Base-by-base conservation (phyloP, 192 early-diverging fungal genomes). In the Funneliformis geosporum region DNA sequence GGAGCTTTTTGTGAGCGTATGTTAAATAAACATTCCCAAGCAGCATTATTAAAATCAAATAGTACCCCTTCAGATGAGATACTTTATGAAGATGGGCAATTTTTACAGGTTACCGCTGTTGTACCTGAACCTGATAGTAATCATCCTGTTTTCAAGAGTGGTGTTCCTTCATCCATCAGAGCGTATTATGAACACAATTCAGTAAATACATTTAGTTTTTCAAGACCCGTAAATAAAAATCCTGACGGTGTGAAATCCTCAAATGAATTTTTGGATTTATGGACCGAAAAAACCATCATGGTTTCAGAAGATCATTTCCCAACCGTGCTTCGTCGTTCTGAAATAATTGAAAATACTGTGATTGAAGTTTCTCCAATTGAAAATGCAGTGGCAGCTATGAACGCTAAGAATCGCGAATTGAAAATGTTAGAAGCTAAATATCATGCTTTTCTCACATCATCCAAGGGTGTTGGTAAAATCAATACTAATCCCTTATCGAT, bases 401-500 rank as follows among this genome's bases (percentile, higher is more conserved):
- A 89, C 38, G 84, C 84, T 5, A 95, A 95, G 73, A 95, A 85
- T 43, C 75, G 84, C 33, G 92, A 95, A 82, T 78, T 95, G 44
- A 9, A 73, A 11, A 79, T 71, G 23, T 78, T 94, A 16, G 83
- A 89, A 80, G 81, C 76, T 65, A 87, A 89, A 79, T 94, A 87
- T 59, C 80, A 84, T 25, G 80, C 78, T 8, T 73, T 80, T 43
- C 47, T 87, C 2, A 42, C 73, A n/a, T 67, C 76, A 33, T 18
- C 40, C 4, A 25, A 60, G 9, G 11, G 12, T 21, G 65, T 65
- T 33, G 60, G 23, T 68, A 79, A 79, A 55, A 40, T 79, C 8
- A 92, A 92, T 71, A 81, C 91, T 27, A 94, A 92, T 62, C 90
- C 88, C 0, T 93, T 95, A 64, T 92, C 94, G 1, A 93, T 95